Conservation (phyloP, 441 rosid species). For the Arabidopsis lyrata region DNA sequence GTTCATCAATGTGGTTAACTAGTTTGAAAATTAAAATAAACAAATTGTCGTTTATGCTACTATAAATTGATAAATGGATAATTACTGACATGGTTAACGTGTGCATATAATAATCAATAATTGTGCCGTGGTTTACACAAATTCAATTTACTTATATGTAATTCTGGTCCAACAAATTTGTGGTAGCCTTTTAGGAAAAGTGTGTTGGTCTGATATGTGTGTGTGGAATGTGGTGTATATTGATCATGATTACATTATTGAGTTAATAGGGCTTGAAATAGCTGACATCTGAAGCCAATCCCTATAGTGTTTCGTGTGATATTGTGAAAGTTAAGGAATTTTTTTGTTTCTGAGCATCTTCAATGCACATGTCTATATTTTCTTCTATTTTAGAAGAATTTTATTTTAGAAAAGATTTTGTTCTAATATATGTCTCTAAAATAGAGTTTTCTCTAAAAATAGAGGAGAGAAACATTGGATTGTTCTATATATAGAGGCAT, state of each 20-base stretch:
- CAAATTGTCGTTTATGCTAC: too few relatives aligned
- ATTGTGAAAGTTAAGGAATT: background rate
- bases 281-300: constrained; percentile 5
- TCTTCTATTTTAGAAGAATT: too few relatives aligned
- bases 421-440: too few relatives aligned
- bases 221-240: background rate
- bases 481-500: too few relatives aligned
- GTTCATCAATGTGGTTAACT: background rate
- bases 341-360: too few relatives aligned
- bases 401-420: too few relatives aligned
- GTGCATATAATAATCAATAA: background rate
- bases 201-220: background rate
- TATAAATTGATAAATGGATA: too few relatives aligned
- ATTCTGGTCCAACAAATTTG: background rate
- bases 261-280: background rate
- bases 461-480: too few relatives aligned
- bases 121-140: background rate
- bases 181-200: background rate
- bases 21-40: background rate
- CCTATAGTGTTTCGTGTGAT: background rate
- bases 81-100: background rate
- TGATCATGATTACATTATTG: background rate
- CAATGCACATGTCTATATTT: too few relatives aligned
- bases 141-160: background rate
- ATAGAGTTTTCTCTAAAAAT: too few relatives aligned